Percentiles rank a stretch among this genome's conserved stretches.
These are phyloP conservation scores for Nigrograna mackinnonii DNA, from an alignment of 2,329 filamentous ascomycete species.

Conservation along the genomic window DNA sequence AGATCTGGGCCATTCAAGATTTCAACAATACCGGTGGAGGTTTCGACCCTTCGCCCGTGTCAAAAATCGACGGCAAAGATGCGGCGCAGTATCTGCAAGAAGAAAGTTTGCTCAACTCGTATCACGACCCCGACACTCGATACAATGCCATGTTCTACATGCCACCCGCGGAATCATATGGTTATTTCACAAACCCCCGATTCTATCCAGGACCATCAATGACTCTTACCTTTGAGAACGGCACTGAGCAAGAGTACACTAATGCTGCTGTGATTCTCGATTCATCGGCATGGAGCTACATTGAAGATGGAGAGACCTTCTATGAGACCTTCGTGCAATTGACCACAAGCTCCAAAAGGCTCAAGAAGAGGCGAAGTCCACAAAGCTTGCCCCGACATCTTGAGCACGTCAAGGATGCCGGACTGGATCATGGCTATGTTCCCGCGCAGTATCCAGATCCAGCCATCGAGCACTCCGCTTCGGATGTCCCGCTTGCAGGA, in stretches of 20 bases:
- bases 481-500: slow-evolving; percentile 43
- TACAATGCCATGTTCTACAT: slow-evolving; percentile 45
- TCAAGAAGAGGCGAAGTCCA: slow-evolving; percentile 27
- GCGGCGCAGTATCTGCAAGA: slow-evolving; percentile 37
- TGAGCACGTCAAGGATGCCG: slow-evolving; percentile 21
- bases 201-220: slow-evolving; percentile 35
- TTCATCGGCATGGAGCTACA: slow-evolving; percentile 25
- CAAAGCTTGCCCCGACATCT: slow-evolving; percentile 28
- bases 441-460: slow-evolving; percentile 41
- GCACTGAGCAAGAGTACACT: slow-evolving; percentile 28
- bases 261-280: slow-evolving; percentile 34
- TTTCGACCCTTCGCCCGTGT: slow-evolving; percentile 38
- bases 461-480: slow-evolving; percentile 33
- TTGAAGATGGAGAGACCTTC: slow-evolving; percentile 42
- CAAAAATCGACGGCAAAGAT: slow-evolving; percentile 41
- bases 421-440: too few species aligned
- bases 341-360: slow-evolving; percentile 10
- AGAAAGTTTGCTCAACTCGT: slow-evolving; percentile 28
- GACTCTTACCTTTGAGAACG: slow-evolving; percentile 40
- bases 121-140: slow-evolving; percentile 46
- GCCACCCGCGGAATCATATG: slow-evolving; percentile 31
- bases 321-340: slow-evolving; percentile 40
- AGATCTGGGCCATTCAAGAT: slow-evolving; percentile 34
- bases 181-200: slow-evolving; percentile 32
- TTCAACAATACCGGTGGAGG: slow-evolving; percentile 27